These are phyloP conservation scores for Gaultheria prostrata DNA, from an alignment of 148 eudicot species.

Conservation along the genomic window DNA sequence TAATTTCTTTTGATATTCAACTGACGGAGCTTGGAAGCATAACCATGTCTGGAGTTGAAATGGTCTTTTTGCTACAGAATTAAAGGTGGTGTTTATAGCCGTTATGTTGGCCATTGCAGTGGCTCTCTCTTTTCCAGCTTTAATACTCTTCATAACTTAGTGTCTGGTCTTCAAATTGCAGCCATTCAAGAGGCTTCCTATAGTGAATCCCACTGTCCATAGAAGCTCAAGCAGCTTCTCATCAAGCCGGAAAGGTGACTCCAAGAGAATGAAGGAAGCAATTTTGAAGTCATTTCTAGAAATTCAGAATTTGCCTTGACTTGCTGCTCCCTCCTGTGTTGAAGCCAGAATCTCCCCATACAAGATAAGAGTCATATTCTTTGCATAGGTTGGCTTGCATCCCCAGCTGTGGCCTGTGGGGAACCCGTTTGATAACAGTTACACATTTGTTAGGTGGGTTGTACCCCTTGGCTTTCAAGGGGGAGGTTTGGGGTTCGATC, in stretches of 20 bases:
- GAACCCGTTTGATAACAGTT: not conserved
- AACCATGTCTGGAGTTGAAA: not conserved
- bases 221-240: not conserved
- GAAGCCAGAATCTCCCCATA: not conserved
- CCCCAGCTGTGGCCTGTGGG: not conserved
- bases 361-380: not conserved
- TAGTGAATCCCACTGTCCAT: not conserved
- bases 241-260: not conserved
- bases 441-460: not conserved
- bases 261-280: not conserved
- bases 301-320: not conserved
- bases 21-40: not conserved
- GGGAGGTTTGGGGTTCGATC: too few relatives aligned
- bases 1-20: not conserved
- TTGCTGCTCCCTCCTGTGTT: not conserved
- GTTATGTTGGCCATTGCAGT: not conserved
- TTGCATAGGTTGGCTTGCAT: slow-evolving; percentile 1
- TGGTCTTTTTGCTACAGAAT: not conserved
- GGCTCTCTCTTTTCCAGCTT: not conserved
- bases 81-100: not conserved
- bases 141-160: not conserved
- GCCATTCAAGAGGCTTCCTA: not conserved
- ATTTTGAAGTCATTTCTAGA: not conserved
- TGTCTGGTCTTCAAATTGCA: not conserved
- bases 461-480: not conserved